Evolutionary conservation across 2,329 filamentous ascomycete genomes (phyloP).

Genomic region (Metarhizium robertsii): DNA sequence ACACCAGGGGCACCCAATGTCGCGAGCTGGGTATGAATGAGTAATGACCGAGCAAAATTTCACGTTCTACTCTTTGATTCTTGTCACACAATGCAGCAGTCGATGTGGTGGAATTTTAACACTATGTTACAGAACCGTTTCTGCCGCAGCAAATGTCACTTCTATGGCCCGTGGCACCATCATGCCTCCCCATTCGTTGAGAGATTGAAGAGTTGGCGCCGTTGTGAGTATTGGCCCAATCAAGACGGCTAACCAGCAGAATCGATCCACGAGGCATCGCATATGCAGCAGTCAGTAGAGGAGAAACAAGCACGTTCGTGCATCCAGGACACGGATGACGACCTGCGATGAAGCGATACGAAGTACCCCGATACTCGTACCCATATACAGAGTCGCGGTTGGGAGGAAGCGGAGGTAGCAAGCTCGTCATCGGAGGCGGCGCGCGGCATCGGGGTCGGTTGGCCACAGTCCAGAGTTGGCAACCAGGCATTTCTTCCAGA

Average conservation of each 20-base stretch:
- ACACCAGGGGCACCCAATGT: background rate
- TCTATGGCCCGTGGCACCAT: slow-evolving; percentile 5
- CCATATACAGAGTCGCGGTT: background rate
- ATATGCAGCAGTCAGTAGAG: background rate
- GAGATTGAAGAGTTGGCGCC: slow-evolving; percentile 1
- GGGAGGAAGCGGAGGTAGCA: too few species aligned
- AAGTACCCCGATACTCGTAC: too few species aligned
- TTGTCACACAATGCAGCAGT: background rate
- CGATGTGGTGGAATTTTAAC: background rate
- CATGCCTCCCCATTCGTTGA: slow-evolving; percentile 8
- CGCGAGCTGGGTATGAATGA: background rate
- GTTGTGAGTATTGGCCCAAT: background rate
- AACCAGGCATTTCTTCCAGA: too few species aligned
- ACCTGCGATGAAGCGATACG: too few species aligned
- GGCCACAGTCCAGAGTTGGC: too few species aligned
- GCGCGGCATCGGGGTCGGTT: too few species aligned
- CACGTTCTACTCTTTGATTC: background rate
- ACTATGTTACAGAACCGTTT: background rate
- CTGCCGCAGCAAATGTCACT: background rate
- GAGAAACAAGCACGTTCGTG: background rate
- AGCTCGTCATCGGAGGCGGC: too few species aligned
- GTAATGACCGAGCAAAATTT: background rate
- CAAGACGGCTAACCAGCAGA: slow-evolving; percentile 5
- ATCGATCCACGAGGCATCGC: background rate
- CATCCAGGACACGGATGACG: background rate